Base-by-base conservation (phyloP, 768 basidiomycete genomes). In the Leccinum aurantiacum region DNA sequence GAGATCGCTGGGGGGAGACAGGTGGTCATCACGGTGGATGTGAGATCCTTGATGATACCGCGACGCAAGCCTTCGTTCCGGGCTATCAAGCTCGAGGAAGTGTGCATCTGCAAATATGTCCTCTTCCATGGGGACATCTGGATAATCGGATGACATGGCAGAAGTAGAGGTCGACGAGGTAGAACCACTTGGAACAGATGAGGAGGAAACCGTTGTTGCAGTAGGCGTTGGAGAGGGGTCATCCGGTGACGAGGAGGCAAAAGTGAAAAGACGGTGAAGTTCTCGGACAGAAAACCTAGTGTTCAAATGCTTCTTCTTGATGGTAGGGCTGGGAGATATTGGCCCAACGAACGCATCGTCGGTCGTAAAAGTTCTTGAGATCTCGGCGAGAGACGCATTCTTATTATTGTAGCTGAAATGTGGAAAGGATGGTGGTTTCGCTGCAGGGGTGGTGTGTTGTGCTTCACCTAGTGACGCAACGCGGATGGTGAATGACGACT, bases 201-300 rank as follows among this genome's bases (percentile, higher is more conserved):
- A 52, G 6, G 25, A 33, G 22, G 62, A 41, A 22, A 17, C 15
- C 2, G 53, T 59, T 19, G 53, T 24, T 13, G 55, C 38, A 4
- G 62, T n/a, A 54, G 65, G 54, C 35, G 53, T 11, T 4, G 58
- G 33, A 15, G 48, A n/a, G 11, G 56, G 38, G 27, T 60, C 58
- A 31, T 63, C 59, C 19, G 65, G 52, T n/a, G 65, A 57, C 9
- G 72, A 60, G 10, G 71, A 64, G 9, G 74, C 60, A 35, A 73
- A 70, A 1, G 65, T 64, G 64, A 73, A 70, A 48, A 77, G 64
- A 47, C 74, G 69, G 27, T 74, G 71, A 29, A 78, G 74, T 46
- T 73, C 76, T 59, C 71, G 68, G 37, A 77, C 69, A 60, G 77
- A 78, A 49, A 78, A 74, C 56, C 67, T 74, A 27, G 68, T 65